Evolutionary conservation across 2,329 filamentous ascomycete genomes (phyloP).

Genomic region (Alternaria arborescens): DNA sequence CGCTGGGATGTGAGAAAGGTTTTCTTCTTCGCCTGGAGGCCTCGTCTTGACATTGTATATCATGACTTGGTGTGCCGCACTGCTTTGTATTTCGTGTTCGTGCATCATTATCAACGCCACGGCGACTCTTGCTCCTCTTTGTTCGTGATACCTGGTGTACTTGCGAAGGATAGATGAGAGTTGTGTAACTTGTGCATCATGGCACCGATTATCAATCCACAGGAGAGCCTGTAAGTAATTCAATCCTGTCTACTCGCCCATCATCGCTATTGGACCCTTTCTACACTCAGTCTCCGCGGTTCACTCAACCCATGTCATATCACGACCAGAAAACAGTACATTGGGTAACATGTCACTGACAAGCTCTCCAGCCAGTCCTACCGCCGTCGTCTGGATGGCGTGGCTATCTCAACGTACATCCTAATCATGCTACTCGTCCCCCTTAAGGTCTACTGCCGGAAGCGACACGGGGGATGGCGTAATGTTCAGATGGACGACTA

Average conservation of each 20-base stretch:
- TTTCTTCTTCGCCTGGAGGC: background rate
- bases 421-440: constrained; percentile 35
- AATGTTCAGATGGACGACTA: constrained; percentile 33
- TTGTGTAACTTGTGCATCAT: constrained; percentile 6
- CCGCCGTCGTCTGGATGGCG: constrained; percentile 31
- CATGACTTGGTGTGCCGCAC: background rate
- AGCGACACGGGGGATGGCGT: constrained; percentile 29
- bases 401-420: constrained; percentile 30
- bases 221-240: constrained; percentile 22
- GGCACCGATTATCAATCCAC: constrained; percentile 14
- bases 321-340: constrained; percentile 5
- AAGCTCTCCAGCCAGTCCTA: constrained; percentile 13
- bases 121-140: constrained; percentile 3
- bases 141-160: constrained; percentile 5
- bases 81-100: background rate
- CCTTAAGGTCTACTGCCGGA: constrained; percentile 34
- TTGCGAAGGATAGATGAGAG: background rate
- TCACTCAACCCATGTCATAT: constrained; percentile 7
- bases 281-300: background rate
- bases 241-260: background rate
- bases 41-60: background rate
- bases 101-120: constrained; percentile 1
- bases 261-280: background rate
- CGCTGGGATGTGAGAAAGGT: background rate
- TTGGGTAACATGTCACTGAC: constrained; percentile 2